Evolutionary conservation across 345 rosid genomes (phyloP), one percentile per base, ranked within the genome.

Genomic region (Aegle marmelos): DNA sequence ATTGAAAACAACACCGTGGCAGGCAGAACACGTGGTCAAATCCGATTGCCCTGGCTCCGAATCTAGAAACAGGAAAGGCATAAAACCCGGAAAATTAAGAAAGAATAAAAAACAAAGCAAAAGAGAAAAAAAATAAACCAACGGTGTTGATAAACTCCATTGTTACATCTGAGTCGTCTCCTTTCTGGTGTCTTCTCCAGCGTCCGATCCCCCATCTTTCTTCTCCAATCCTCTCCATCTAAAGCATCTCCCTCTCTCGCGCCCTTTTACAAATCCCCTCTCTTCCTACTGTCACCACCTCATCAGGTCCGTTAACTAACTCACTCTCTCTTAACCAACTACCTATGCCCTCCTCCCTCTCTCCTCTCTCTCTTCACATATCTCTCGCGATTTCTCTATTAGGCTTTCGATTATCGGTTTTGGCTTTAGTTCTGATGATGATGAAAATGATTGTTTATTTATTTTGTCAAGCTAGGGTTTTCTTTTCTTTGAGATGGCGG

Each of bases 201-300:
- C 98, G 98, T 95, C 93, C 93, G 98, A 95, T 95, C 86, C 81
- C 79, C 82, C 82, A 71, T 77, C 82, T 84, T 74, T 85, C 84
- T 79, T 83, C 88, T 14, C 73, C 53, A 74, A 41, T 77, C 63
- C 25, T 22, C 82, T 76, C 78, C 72, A 83, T 85, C 93, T 87
- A 87, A 85, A 65, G 79, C 79, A 21, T 77, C 86, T 78, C 73
- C 72, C 73, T 83, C 87, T 39, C 92, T 88, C 94, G 91, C 96
- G 92, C 97, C 86, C 65, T 86, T 87, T 89, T 87, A 79, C 87
- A 82, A 88, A 86, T 81, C 83, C 0, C 37, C 13, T 36, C 37
- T 9, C 17, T 27, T 8, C 76, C 27, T 61, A 24, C 82, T 62
- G 72, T 68, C 79, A 75, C 62, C 54, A 45, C 14, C 50, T 62